Base-by-base conservation (phyloP, 1,284 basidiomycete genomes). In the Puccinia coronata region DNA sequence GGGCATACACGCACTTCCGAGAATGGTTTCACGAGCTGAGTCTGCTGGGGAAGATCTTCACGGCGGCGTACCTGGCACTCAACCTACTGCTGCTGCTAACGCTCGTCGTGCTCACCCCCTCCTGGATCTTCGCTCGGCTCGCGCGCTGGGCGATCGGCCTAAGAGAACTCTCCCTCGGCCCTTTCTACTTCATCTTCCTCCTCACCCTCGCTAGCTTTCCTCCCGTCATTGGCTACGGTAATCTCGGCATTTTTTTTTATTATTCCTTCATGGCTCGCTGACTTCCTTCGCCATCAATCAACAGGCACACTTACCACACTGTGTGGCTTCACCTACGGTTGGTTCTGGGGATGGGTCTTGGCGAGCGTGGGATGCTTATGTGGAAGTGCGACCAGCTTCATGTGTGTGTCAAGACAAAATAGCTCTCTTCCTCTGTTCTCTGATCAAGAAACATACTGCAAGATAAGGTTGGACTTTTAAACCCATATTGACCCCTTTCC, bases 291-390 rank as follows among this genome's bases (percentile, higher is more conserved):
- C n/a, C n/a, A n/a, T n/a, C n/a, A n/a, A n/a, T n/a, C n/a, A n/a
- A 36, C 63, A 43, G 5, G 20, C 16, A 25, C 23, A 25, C 25
- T 77, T 14, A 72, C 47, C 8, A 80, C 78, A 11, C 78, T 80
- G 43, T 80, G 78, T 49, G 78, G 78, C n/a, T 80, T 80, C 57
- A 80, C 78, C 12, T 80, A 80, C 47, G 78, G 78, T 20, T 80
- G 78, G 78, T 72, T 80, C 31, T 72, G 69, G 67, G 78, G 78
- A 6, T 80, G 78, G 78, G 25, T 80, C n/a, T 20, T 80, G n/a
- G 78, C 78, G 12, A 80, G 65, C 36, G 41, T 72, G 18, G 67
- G 69, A 14, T 80, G 69, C 39, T 28, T 80, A 20, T 80, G 39
- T 49, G 78, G 78, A 72, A 80, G 78, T 69, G 78, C 69, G 16